A percentile compares a stretch with the other conserved stretches of the same genome.
Conservation (phyloP, 345 rosid species). For the Leavenworthia alabamica region DNA sequence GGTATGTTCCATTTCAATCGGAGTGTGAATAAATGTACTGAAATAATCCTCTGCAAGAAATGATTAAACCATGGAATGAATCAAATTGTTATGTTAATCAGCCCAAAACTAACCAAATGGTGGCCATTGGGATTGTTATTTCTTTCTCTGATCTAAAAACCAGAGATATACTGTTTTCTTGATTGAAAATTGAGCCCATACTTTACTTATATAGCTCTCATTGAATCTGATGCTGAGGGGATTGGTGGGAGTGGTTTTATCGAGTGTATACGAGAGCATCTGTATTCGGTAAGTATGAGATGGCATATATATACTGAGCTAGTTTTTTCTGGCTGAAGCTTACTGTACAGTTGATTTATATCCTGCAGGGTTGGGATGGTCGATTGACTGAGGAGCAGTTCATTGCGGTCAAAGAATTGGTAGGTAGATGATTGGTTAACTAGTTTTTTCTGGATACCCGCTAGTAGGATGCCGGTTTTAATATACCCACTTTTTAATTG, state of each 20-base stretch:
- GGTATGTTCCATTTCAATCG: slow-evolving; percentile 45
- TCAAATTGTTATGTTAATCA: slow-evolving; percentile 8
- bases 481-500: slow-evolving; percentile 8
- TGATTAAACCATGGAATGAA: not conserved
- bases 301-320: slow-evolving; percentile 3
- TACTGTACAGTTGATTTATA: slow-evolving; percentile 33
- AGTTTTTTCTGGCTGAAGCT: slow-evolving; percentile 18
- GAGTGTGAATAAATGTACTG: slow-evolving; percentile 9
- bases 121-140: slow-evolving; percentile 7
- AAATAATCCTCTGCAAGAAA: not conserved
- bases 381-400: slow-evolving; percentile 88
- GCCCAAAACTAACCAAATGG: not conserved
- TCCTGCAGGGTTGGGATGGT: slow-evolving; percentile 83
- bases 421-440: slow-evolving; percentile 30
- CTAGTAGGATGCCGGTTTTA: not conserved
- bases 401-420: slow-evolving; percentile 98
- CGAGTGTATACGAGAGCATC: slow-evolving; percentile 96
- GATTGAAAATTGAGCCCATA: slow-evolving; percentile 19
- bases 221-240: slow-evolving; percentile 99
- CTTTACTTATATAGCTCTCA: slow-evolving; percentile 64
- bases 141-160: slow-evolving; percentile 4
- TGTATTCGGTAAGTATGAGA: slow-evolving; percentile 57
- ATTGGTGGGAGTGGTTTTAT: slow-evolving; percentile 99
- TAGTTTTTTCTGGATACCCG: slow-evolving; percentile 5
- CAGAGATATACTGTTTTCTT: slow-evolving; percentile 11